phyloP scores from a whole-genome alignment of 345 rosid species.

The Bretschneidera sinensis region DNA sequence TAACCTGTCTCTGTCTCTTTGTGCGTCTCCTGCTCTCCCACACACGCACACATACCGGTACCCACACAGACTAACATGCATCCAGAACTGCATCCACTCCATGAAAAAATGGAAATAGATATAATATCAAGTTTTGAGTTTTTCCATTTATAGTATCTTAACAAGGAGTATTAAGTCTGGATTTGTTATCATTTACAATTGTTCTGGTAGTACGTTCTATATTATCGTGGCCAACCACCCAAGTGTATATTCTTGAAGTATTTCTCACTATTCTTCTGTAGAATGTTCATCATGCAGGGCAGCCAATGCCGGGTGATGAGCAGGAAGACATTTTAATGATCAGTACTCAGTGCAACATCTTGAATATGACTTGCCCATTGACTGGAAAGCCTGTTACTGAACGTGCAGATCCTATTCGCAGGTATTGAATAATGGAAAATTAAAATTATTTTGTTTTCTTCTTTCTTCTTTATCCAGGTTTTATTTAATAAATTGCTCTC shows the following conservation, averaged over 20 bases:
- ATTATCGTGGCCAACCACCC: background rate
- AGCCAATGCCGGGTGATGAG: slow-evolving; percentile 92
- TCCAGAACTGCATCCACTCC: too few relatives aligned
- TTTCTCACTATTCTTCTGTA: slow-evolving; percentile 26
- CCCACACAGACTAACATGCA: too few relatives aligned
- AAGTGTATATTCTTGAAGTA: background rate
- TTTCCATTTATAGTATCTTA: too few relatives aligned
- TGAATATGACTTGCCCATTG: slow-evolving; percentile 71
- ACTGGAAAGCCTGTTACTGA: slow-evolving; percentile 75
- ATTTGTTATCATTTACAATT: too few relatives aligned
- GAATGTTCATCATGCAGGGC: slow-evolving; percentile 87
- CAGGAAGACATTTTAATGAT: slow-evolving; percentile 88
- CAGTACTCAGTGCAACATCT: slow-evolving; percentile 65
- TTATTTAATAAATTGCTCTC: background rate
- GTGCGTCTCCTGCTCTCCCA: too few relatives aligned
- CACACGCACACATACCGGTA: too few relatives aligned
- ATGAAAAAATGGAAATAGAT: too few relatives aligned
- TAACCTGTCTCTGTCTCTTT: too few relatives aligned
- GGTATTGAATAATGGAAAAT: slow-evolving; percentile 35
- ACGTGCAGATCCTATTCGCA: slow-evolving; percentile 78
- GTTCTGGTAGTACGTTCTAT: too few relatives aligned
- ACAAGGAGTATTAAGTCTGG: too few relatives aligned
- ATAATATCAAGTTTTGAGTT: too few relatives aligned
- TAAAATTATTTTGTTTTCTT: slow-evolving; percentile 2
- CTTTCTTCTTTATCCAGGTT: background rate